A percentile compares a stretch with the other conserved stretches of the same genome.
Evolutionary conservation across 257 asterid genomes (phyloP).

Genomic region (Echites panduratus): DNA sequence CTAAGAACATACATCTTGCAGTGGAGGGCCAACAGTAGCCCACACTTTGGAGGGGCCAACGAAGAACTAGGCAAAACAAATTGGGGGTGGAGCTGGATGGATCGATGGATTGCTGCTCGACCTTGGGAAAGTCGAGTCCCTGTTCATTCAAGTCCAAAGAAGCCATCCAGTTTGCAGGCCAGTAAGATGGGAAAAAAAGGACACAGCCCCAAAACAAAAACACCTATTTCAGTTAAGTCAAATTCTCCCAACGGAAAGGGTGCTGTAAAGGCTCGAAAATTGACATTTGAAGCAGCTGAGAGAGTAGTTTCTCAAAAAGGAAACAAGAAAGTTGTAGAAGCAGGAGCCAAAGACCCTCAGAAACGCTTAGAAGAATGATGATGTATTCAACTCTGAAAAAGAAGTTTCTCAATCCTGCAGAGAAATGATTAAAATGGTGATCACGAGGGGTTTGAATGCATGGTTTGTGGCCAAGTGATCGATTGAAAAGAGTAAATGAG

Average conservation of each 20-base stretch:
- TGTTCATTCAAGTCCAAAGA: conserved; percentile 45
- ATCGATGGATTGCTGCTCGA: conserved; percentile 91
- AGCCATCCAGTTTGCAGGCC: conserved; percentile 26
- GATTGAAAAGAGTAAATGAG: conserved; percentile 5
- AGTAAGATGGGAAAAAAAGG: conserved; percentile 32
- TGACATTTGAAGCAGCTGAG: conserved; percentile 25
- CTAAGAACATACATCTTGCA: conserved; percentile 24
- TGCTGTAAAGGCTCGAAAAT: conserved; percentile 38
- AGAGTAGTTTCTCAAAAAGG: conserved; percentile 4
- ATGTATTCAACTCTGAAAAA: background rate
- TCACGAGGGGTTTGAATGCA: background rate
- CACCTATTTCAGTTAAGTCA: conserved; percentile 33
- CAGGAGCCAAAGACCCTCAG: conserved; percentile 8
- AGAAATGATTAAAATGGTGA: conserved; percentile 2
- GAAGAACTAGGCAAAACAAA: conserved; percentile 50
- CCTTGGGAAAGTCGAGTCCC: conserved; percentile 91
- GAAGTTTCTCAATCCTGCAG: background rate
- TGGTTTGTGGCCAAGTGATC: background rate
- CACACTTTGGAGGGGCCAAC: conserved; percentile 45
- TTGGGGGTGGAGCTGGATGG: conserved; percentile 99
- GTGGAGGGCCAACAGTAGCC: conserved; percentile 82
- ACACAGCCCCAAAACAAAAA: conserved; percentile 39
- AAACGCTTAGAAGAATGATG: background rate
- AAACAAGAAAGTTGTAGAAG: conserved; percentile 6
- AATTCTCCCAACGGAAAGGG: conserved; percentile 52